A percentile compares a stretch with the other conserved stretches of the same genome.
Conservation (phyloP, 2,329 filamentous ascomycete genomes). For the Paecilomyces sp. region DNA sequence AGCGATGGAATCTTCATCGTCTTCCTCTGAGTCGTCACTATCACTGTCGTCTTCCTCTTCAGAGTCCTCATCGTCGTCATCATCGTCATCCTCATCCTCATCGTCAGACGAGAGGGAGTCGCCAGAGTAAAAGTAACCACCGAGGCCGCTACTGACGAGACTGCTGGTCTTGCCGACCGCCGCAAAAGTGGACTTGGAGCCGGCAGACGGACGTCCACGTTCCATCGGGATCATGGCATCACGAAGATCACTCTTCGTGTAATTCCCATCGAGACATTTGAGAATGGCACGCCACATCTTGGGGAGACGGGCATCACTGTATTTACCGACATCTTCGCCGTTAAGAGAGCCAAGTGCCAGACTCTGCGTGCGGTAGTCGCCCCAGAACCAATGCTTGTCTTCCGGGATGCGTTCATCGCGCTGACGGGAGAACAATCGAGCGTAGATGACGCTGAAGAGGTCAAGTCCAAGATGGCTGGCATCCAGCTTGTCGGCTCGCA, state of each 20-base stretch:
- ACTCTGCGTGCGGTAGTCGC: conserved; percentile 48
- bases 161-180: conserved; percentile 30
- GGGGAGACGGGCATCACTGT: conserved; percentile 38
- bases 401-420: conserved; percentile 43
- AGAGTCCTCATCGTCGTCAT: conserved; percentile 8
- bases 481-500: conserved; percentile 32
- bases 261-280: conserved; percentile 33
- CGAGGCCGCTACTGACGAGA: conserved; percentile 31
- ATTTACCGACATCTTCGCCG: conserved; percentile 43
- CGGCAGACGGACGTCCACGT: conserved; percentile 16
- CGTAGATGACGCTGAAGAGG: conserved; percentile 38
- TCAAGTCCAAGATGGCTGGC: conserved; percentile 37
- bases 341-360: conserved; percentile 51
- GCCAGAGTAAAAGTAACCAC: conserved; percentile 9
- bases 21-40: conserved; percentile 1
- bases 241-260: conserved; percentile 13
- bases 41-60: neutral
- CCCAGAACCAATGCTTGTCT: conserved; percentile 50
- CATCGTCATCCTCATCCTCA: neutral
- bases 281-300: conserved; percentile 42
- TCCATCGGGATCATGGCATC: conserved; percentile 21
- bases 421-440: conserved; percentile 38
- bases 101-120: conserved; percentile 14
- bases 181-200: conserved; percentile 16
- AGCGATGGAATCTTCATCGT: conserved; percentile 6